Percentiles rank a stretch among this genome's conserved stretches.
Conservation (phyloP, 306 rosid species). For the Quercus dentata region DNA sequence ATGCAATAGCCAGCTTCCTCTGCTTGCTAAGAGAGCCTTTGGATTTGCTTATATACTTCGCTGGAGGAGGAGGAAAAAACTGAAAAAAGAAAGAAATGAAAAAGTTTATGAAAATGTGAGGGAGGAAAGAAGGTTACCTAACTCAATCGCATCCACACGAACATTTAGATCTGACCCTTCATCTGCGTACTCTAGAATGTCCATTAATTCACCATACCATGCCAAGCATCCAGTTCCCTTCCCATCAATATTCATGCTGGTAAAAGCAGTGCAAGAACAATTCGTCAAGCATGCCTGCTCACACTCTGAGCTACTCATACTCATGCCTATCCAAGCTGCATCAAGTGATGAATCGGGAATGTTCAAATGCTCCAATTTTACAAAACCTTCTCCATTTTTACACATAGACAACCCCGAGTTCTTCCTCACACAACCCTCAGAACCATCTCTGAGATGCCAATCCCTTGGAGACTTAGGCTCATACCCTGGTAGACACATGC, state of each 20-base stretch:
- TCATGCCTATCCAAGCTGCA: not conserved
- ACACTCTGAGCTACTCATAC: slow-evolving; percentile 7
- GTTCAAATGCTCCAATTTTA: not conserved
- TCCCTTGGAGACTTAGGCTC: not conserved
- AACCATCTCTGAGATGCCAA: slow-evolving; percentile 8
- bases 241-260: not conserved
- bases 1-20: not conserved
- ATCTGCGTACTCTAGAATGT: not conserved
- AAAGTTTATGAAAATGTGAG: not conserved
- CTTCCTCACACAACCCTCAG: slow-evolving; percentile 8
- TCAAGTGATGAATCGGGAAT: not conserved
- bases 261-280: slow-evolving; percentile 35
- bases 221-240: slow-evolving; percentile 21
- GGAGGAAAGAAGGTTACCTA: not conserved
- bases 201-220: slow-evolving; percentile 31
- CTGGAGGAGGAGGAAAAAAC: not conserved
- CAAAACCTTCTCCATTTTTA: slow-evolving; percentile 18
- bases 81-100: too few relatives aligned
- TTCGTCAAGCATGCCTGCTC: slow-evolving; percentile 14
- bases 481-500: slow-evolving; percentile 3
- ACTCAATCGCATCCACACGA: slow-evolving; percentile 17
- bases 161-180: slow-evolving; percentile 18
- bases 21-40: not conserved
- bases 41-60: not conserved
- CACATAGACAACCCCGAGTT: not conserved